A percentile compares a stretch with the other conserved stretches of the same genome.
These are phyloP conservation scores for Boletus edulis DNA, from an alignment of 768 basidiomycete species.

Conservation along the genomic window DNA sequence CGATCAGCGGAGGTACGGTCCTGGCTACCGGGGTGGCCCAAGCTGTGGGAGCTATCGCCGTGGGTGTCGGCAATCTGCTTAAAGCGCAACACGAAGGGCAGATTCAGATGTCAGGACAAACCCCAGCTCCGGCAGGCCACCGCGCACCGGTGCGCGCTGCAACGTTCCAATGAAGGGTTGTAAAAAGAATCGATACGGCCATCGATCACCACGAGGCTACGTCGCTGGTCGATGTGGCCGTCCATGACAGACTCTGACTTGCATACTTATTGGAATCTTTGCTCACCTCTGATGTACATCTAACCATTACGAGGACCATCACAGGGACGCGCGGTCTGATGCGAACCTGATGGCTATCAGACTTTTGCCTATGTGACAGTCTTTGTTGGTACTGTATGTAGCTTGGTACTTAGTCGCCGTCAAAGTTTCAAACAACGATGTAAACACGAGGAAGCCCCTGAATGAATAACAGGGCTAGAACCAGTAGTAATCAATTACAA, in stretches of 20 bases:
- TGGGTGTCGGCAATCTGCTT: constrained; percentile 63
- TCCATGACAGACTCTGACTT: constrained; percentile 15
- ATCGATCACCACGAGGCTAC: constrained; percentile 6
- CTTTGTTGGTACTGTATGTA: constrained; percentile 15
- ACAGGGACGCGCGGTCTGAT: constrained; percentile 1
- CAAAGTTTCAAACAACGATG: constrained; percentile 21
- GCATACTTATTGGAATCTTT: constrained; percentile 21
- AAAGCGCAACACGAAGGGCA: constrained; percentile 46
- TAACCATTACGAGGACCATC: constrained; percentile 9
- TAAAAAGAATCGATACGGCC: background rate
- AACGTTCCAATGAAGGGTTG: constrained; percentile 25
- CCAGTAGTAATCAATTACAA: constrained; percentile 13
- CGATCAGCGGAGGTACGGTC: constrained; percentile 66
- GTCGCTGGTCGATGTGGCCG: constrained; percentile 24
- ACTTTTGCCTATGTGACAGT: constrained; percentile 8
- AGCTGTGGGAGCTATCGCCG: constrained; percentile 75
- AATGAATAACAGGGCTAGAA: constrained; percentile 17
- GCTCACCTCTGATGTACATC: constrained; percentile 8
- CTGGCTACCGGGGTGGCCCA: constrained; percentile 73
- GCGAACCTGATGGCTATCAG: constrained; percentile 13
- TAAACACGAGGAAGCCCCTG: constrained; percentile 28
- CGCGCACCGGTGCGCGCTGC: constrained; percentile 30
- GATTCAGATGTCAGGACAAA: constrained; percentile 25
- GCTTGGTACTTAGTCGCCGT: constrained; percentile 19
- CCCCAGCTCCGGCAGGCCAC: constrained; percentile 17